Percentiles rank a stretch among this genome's conserved stretches.
These are phyloP conservation scores for Pseudocercospora crystallina DNA, from an alignment of 2,329 filamentous ascomycete genomes.

Conservation along the genomic window DNA sequence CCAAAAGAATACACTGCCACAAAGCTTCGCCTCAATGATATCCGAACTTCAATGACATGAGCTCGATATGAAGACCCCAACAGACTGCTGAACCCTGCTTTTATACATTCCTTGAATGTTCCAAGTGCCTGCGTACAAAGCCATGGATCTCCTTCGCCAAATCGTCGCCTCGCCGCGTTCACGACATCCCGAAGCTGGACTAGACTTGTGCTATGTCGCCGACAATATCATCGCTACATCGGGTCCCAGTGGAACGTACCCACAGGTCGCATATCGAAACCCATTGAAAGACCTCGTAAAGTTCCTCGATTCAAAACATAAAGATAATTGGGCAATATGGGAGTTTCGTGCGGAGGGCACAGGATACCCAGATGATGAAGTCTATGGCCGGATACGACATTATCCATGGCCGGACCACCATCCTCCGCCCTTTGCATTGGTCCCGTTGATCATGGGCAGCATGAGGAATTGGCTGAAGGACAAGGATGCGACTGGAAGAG, in stretches of 20 bases:
- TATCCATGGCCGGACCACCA: slow-evolving; percentile 98
- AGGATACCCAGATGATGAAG: slow-evolving; percentile 87
- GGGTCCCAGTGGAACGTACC: slow-evolving; percentile 84
- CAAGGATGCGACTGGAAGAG: slow-evolving; percentile 55
- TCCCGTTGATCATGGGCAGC: slow-evolving; percentile 84
- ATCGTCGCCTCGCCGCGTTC: slow-evolving; percentile 86
- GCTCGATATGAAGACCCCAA: not conserved
- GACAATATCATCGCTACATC: slow-evolving; percentile 76
- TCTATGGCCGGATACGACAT: slow-evolving; percentile 81
- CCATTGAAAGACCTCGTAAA: slow-evolving; percentile 82
- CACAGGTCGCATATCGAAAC: slow-evolving; percentile 89
- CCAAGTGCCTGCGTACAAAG: not conserved
- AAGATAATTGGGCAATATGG: slow-evolving; percentile 87
- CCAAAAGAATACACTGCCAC: too few species aligned
- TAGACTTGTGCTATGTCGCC: slow-evolving; percentile 96
- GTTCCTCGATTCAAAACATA: slow-evolving; percentile 85
- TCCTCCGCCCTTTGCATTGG: slow-evolving; percentile 84
- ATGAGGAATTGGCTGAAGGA: slow-evolving; percentile 85
- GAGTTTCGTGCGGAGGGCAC: slow-evolving; percentile 97
- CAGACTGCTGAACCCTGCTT: slow-evolving; percentile 8
- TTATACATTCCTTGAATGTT: not conserved
- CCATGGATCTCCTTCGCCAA: slow-evolving; percentile 67
- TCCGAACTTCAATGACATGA: too few species aligned
- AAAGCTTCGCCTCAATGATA: too few species aligned
- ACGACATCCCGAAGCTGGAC: slow-evolving; percentile 79